phyloP scores from a whole-genome alignment of 2,329 filamentous ascomycete genomes.

The Cladosporium sp. region DNA sequence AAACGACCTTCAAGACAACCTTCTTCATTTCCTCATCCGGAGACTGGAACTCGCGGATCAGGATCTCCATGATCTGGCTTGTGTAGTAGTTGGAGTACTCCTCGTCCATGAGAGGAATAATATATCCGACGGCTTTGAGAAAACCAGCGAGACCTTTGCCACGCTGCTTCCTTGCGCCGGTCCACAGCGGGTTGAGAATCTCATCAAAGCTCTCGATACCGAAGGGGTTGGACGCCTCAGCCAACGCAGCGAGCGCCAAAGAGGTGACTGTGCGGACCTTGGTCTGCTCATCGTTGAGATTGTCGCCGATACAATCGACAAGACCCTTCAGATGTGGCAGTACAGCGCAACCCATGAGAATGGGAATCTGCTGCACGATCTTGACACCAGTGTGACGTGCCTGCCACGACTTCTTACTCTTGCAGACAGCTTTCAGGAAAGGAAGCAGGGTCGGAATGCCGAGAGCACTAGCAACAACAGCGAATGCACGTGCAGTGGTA shows the following conservation, averaged over 20 bases:
- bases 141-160: slow-evolving; percentile 95
- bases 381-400: slow-evolving; percentile 97
- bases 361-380: slow-evolving; percentile 98
- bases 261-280: slow-evolving; percentile 97
- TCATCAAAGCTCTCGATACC: slow-evolving; percentile 99
- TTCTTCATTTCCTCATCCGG: slow-evolving; percentile 99
- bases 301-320: slow-evolving; percentile 93
- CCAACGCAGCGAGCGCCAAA: slow-evolving; percentile 89
- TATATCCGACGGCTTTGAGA: slow-evolving; percentile 95
- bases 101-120: slow-evolving; percentile 98
- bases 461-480: slow-evolving; percentile 92
- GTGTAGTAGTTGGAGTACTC: slow-evolving; percentile 99
- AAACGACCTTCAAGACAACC: slow-evolving; percentile 95
- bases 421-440: slow-evolving; percentile 91
- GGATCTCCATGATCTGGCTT: slow-evolving; percentile 96
- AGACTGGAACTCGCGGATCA: slow-evolving; percentile 91
- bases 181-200: slow-evolving; percentile 96
- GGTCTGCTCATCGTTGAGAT: slow-evolving; percentile 95
- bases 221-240: slow-evolving; percentile 95
- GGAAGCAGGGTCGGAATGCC: slow-evolving; percentile 93
- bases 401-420: slow-evolving; percentile 99
- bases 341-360: slow-evolving; percentile 96
- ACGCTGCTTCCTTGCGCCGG: slow-evolving; percentile 89
- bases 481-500: slow-evolving; percentile 94
- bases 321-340: slow-evolving; percentile 92